Evolutionary conservation across 176 grass and related monocot species (phyloP).

Genomic region (Oryza meyeriana): DNA sequence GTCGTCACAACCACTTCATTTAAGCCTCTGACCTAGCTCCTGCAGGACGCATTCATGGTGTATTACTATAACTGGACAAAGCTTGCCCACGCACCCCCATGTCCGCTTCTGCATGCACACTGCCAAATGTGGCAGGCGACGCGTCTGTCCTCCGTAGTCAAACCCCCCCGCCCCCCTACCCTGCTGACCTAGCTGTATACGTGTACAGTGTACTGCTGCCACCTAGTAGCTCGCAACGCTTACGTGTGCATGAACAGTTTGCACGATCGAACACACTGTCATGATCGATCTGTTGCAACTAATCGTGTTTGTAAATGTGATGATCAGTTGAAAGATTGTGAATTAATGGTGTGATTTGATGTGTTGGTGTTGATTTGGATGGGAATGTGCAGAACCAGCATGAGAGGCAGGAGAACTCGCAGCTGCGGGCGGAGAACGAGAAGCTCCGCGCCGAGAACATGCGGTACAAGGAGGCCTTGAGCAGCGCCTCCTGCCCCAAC

Average conservation of each 20-base stretch:
- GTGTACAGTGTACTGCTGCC: background rate
- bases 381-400: constrained; percentile 72
- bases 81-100: constrained; percentile 27
- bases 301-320: no score
- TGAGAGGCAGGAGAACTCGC: constrained; percentile 71
- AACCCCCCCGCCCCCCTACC: background rate
- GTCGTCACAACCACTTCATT: constrained; percentile 43
- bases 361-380: background rate
- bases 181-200: background rate
- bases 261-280: background rate
- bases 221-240: no score
- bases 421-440: constrained; percentile 61
- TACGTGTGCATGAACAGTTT: background rate
- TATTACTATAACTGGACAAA: constrained; percentile 62
- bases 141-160: constrained; percentile 3
- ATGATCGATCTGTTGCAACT: no score
- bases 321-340: background rate
- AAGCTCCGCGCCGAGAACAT: constrained; percentile 77
- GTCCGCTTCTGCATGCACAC: constrained; percentile 46
- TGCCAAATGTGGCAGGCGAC: constrained; percentile 28
- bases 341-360: background rate
- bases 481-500: constrained; percentile 75
- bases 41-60: constrained; percentile 60
- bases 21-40: constrained; percentile 49
- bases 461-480: constrained; percentile 70